Percentiles rank a stretch among this genome's conserved stretches.
Evolutionary conservation across 2,329 filamentous ascomycete species (phyloP).

Genomic region (Clonostachys rosea): DNA sequence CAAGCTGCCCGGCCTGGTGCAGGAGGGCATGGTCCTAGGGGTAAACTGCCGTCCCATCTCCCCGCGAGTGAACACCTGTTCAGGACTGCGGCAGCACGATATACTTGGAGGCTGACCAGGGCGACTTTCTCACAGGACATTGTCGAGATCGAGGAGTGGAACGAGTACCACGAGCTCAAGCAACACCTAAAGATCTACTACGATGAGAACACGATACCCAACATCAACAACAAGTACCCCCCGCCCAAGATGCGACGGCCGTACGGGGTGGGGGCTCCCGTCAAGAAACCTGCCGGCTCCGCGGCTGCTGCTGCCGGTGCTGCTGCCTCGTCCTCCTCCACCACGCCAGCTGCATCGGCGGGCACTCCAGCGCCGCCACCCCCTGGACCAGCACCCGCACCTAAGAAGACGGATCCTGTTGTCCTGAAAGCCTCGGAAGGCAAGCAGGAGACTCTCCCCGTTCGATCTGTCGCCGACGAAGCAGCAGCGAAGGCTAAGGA

Average conservation of each 20-base stretch:
- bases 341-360: slow-evolving; percentile 12
- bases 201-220: slow-evolving; percentile 55
- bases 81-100: not conserved
- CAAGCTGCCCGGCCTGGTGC: slow-evolving; percentile 85
- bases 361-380: slow-evolving; percentile 6
- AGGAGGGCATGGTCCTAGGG: slow-evolving; percentile 78
- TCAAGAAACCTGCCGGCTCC: slow-evolving; percentile 20
- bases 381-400: slow-evolving; percentile 4
- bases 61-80: not conserved
- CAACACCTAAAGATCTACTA: slow-evolving; percentile 71
- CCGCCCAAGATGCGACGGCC: slow-evolving; percentile 18
- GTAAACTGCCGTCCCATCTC: slow-evolving; percentile 47
- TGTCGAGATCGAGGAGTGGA: slow-evolving; percentile 96
- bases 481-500: slow-evolving; percentile 61
- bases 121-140: slow-evolving; percentile 59
- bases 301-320: slow-evolving; percentile 12
- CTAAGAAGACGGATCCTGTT: slow-evolving; percentile 7
- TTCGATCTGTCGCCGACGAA: slow-evolving; percentile 58
- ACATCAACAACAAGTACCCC: slow-evolving; percentile 46
- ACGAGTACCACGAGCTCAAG: slow-evolving; percentile 94
- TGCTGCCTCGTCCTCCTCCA: slow-evolving; percentile 11
- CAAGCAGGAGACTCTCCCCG: slow-evolving; percentile 30
- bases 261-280: not conserved
- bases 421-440: slow-evolving; percentile 9
- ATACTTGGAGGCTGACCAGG: not conserved